Percentiles rank a stretch among this genome's conserved stretches.
Conservation (phyloP, 192 early-diverging fungal species). For the Spizellomyces sp. region DNA sequence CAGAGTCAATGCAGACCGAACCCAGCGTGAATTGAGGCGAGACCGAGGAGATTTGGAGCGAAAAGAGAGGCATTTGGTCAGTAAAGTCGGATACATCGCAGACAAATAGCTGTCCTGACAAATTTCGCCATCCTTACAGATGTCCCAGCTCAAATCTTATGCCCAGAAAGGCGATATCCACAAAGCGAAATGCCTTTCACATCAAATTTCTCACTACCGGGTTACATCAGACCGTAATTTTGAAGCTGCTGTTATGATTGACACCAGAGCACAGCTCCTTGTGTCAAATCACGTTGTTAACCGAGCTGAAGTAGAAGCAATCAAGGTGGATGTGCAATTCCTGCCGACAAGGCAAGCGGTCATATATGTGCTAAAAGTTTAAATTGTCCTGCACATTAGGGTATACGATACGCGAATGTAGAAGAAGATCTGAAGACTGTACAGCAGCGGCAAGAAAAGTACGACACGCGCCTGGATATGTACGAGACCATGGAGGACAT, state of each 20-base stretch:
- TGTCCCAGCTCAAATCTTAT: conserved; percentile 36
- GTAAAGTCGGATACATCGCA: background rate
- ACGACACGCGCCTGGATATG: conserved; percentile 32
- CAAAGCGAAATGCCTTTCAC: conserved; percentile 48
- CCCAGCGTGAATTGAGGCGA: conserved; percentile 35
- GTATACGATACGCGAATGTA: conserved; percentile 40
- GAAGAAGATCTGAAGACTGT: conserved; percentile 36
- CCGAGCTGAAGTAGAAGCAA: conserved; percentile 48
- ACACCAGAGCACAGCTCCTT: conserved; percentile 47
- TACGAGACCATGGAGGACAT: conserved; percentile 52
- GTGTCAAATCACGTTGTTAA: conserved; percentile 48
- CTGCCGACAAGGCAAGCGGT: background rate
- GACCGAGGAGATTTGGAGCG: conserved; percentile 48
- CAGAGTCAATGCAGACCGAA: conserved; percentile 37
- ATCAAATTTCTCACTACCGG: conserved; percentile 43
- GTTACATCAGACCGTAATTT: conserved; percentile 44
- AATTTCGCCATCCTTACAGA: conserved; percentile 18
- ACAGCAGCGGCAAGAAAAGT: conserved; percentile 37
- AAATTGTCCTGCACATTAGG: conserved; percentile 4
- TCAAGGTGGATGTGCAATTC: conserved; percentile 30
- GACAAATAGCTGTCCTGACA: background rate
- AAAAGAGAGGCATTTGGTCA: conserved; percentile 45
- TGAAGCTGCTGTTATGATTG: conserved; percentile 42
- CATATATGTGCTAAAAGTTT: background rate
- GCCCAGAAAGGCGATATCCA: conserved; percentile 42